These are phyloP conservation scores for Amborella trichopoda DNA, from an alignment of 164 flowering plant genomes.

Conservation along the genomic window DNA sequence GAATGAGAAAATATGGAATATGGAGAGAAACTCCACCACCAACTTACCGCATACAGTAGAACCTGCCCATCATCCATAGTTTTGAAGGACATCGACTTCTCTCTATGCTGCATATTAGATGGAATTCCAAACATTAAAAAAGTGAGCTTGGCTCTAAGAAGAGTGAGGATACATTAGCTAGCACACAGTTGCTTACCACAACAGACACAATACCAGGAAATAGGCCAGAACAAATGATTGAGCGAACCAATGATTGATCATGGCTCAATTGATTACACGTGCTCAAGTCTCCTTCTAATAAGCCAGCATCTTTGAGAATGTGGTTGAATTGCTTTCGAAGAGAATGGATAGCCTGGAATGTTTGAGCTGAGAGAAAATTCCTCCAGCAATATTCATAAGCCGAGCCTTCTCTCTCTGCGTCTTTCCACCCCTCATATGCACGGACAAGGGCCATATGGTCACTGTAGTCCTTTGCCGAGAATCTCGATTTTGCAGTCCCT, in stretches of 20 bases:
- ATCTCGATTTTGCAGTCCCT: slow-evolving; percentile 89
- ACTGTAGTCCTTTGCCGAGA: slow-evolving; percentile 98
- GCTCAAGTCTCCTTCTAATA: slow-evolving; percentile 49
- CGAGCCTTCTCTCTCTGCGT: slow-evolving; percentile 96
- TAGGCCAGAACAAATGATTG: slow-evolving; percentile 90
- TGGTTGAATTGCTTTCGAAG: slow-evolving; percentile 83
- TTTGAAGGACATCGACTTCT: slow-evolving; percentile 94
- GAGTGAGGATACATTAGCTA: too few species aligned
- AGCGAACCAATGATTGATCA: slow-evolving; percentile 90
- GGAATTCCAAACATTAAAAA: too few species aligned
- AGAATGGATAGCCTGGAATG: slow-evolving; percentile 96
- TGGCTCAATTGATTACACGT: slow-evolving; percentile 68
- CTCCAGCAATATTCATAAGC: slow-evolving; percentile 97
- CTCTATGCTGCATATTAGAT: slow-evolving; percentile 68
- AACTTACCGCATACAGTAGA: slow-evolving; percentile 76
- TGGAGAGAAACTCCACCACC: too few species aligned
- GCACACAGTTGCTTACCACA: slow-evolving; percentile 82
- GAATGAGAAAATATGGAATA: too few species aligned
- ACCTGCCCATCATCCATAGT: slow-evolving; percentile 99
- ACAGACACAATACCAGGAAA: slow-evolving; percentile 95
- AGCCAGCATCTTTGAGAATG: slow-evolving; percentile 73
- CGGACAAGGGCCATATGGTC: slow-evolving; percentile 99
- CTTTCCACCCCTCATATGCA: slow-evolving; percentile 99
- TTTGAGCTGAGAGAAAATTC: slow-evolving; percentile 91
- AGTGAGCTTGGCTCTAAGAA: too few species aligned